Conservation (phyloP, 164 flowering plant species). For the Vitis rupestris region DNA sequence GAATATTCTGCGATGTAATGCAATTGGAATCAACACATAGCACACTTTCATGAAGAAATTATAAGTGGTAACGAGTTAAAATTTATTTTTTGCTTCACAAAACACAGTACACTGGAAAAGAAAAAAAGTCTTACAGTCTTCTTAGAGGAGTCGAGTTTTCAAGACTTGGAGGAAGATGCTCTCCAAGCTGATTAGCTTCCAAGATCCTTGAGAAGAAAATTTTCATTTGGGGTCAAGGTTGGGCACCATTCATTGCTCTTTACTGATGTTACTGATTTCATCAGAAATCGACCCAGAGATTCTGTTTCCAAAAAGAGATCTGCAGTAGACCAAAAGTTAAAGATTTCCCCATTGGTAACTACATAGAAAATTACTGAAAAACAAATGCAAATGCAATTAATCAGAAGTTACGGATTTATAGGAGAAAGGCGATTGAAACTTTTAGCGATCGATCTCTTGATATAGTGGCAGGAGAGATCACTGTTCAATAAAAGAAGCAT, state of each 20-base stretch:
- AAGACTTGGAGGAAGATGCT: constrained; percentile 41
- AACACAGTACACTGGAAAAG: too few relatives aligned
- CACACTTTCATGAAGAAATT: too few relatives aligned
- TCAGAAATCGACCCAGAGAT: constrained; percentile 55
- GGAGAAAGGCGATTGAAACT: too few relatives aligned
- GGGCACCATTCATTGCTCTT: not conserved
- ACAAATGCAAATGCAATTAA: not conserved
- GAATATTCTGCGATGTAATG: constrained; percentile 44
- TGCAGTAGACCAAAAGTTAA: constrained; percentile 19
- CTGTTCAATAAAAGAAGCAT: too few relatives aligned
- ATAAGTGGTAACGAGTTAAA: too few relatives aligned
- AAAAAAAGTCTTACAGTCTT: constrained; percentile 43
- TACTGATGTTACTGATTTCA: constrained; percentile 47
- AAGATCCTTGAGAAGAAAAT: constrained; percentile 34
- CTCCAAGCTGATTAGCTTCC: constrained; percentile 46
- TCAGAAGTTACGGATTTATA: constrained; percentile 32
- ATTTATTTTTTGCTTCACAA: too few relatives aligned
- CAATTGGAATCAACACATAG: not conserved
- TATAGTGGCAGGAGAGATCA: not conserved
- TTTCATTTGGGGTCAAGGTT: not conserved
- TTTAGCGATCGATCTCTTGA: too few relatives aligned
- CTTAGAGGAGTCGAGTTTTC: constrained; percentile 47
- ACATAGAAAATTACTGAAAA: not conserved
- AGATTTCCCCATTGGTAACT: not conserved
- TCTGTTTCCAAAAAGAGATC: constrained; percentile 67